phyloP scores from a whole-genome alignment of 768 basidiomycete species.

The Amanita rubescens region DNA sequence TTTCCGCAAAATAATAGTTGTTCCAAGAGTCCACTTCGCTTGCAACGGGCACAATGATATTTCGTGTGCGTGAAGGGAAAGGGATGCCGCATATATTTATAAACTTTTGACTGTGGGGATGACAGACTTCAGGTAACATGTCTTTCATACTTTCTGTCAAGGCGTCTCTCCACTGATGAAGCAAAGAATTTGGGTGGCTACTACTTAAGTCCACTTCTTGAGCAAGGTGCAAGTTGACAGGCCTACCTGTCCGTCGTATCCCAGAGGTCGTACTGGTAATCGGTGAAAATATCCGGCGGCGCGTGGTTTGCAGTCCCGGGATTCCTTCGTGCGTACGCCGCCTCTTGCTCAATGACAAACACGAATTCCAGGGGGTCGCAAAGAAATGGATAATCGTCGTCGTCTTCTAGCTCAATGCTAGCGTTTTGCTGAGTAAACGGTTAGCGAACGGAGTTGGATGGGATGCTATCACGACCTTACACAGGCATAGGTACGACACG shows the following conservation, averaged over 20 bases:
- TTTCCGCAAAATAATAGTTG: conserved; percentile 1
- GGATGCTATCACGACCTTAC: not conserved
- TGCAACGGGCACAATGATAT: not conserved
- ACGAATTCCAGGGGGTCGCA: not conserved
- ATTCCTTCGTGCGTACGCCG: not conserved
- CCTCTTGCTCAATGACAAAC: not conserved
- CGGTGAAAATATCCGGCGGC: not conserved
- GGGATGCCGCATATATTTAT: not conserved
- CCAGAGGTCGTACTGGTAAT: not conserved
- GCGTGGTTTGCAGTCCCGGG: not conserved
- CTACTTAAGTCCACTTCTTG: not conserved
- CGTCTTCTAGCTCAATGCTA: not conserved
- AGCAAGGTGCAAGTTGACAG: not conserved
- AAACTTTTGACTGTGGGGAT: not conserved
- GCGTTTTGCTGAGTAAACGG: not conserved
- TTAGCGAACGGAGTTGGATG: not conserved
- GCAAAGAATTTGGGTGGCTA: not conserved
- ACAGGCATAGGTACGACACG: not conserved
- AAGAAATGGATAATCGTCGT: not conserved
- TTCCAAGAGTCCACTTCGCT: conserved; percentile 5
- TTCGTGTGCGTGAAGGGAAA: not conserved
- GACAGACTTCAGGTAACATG: not conserved
- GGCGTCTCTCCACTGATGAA: not conserved
- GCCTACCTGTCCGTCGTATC: not conserved
- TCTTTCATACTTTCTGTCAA: not conserved